Percentiles rank a stretch among this genome's conserved stretches.
These are phyloP conservation scores for Colletotrichum euphorbiae DNA, from an alignment of 2,329 filamentous ascomycete species.

Conservation along the genomic window DNA sequence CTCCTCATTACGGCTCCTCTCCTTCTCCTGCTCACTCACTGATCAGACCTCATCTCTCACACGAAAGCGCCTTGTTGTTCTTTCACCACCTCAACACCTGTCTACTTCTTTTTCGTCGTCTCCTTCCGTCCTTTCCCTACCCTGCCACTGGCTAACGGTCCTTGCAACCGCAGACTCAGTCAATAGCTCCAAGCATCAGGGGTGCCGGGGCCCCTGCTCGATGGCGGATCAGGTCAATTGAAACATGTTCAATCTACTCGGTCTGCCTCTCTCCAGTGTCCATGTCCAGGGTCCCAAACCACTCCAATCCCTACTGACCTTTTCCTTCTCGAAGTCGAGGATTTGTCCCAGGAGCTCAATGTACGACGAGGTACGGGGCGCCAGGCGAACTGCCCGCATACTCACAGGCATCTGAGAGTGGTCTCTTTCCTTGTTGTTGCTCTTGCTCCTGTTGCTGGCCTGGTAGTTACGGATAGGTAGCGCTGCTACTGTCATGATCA, in stretches of 20 bases:
- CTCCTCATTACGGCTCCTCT: conserved; percentile 14
- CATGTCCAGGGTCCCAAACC: conserved; percentile 26
- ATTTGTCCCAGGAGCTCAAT: not conserved
- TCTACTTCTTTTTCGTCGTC: not conserved
- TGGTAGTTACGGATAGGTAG: not conserved
- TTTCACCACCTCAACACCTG: conserved; percentile 13
- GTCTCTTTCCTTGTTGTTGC: not conserved
- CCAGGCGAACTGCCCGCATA: not conserved
- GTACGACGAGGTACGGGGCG: not conserved
- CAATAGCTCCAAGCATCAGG: not conserved
- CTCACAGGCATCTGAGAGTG: not conserved
- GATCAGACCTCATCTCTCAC: conserved; percentile 15
- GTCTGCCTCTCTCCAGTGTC: conserved; percentile 4
- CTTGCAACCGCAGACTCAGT: not conserved
- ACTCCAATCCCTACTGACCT: conserved; percentile 14
- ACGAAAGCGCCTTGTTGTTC: not conserved
- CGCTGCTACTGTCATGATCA: not conserved
- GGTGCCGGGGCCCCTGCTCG: conserved; percentile 14
- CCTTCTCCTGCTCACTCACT: conserved; percentile 3
- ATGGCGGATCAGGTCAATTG: conserved; percentile 31
- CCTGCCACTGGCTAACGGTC: not conserved
- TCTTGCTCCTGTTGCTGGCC: conserved; percentile 10
- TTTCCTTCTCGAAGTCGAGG: not conserved
- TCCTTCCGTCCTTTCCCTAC: conserved; percentile 4
- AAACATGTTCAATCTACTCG: conserved; percentile 37